Evolutionary conservation across 176 grass and related monocot genomes (phyloP).

Genomic region (Chrysopogon serrulatus): DNA sequence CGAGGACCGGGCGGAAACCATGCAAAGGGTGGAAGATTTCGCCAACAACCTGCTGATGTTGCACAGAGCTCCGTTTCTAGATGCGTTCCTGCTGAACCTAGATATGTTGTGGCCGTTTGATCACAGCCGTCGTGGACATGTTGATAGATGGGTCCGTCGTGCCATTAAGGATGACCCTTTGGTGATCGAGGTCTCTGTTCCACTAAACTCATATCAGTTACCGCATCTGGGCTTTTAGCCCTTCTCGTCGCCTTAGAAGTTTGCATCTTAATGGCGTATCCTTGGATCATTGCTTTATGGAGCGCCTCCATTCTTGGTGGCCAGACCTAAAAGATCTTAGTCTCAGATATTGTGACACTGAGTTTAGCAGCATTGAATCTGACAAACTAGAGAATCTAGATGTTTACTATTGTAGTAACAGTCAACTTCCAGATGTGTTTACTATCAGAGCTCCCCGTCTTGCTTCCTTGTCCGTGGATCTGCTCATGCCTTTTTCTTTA

Average conservation of each 20-base stretch:
- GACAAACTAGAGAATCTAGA: too few species aligned
- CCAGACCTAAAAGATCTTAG: not conserved
- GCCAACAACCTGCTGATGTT: not conserved
- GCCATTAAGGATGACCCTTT: not conserved
- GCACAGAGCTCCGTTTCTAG: not conserved
- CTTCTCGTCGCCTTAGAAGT: not conserved
- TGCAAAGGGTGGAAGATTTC: not conserved
- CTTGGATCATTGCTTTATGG: not conserved
- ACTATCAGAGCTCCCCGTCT: too few species aligned
- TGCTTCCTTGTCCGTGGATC: too few species aligned
- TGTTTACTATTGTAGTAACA: too few species aligned
- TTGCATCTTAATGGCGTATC: not conserved
- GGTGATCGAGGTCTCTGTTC: not conserved
- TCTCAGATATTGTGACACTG: not conserved
- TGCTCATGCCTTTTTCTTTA: too few species aligned
- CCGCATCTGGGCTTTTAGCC: too few species aligned
- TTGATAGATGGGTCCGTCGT: not conserved
- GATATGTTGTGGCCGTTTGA: accelerated
- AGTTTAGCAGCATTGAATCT: too few species aligned
- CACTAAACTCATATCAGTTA: too few species aligned
- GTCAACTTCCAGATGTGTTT: too few species aligned
- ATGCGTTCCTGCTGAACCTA: not conserved
- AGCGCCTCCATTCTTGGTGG: not conserved
- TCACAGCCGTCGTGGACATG: too few species aligned
- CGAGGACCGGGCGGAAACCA: not conserved